These are phyloP conservation scores for Lepiota venenata DNA, from an alignment of 768 basidiomycete species.

Conservation along the genomic window DNA sequence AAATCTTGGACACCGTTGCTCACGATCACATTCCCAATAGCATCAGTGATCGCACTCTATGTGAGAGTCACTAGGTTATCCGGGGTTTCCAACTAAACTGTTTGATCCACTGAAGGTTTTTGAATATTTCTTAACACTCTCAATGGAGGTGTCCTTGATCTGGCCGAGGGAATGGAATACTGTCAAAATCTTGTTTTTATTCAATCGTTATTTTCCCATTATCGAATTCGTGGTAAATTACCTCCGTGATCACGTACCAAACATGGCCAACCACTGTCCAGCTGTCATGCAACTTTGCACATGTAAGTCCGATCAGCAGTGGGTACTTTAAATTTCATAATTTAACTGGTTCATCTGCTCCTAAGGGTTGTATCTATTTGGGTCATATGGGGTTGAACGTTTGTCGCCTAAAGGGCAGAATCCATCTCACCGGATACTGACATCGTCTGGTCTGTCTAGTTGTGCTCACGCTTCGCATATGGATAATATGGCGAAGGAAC, in stretches of 20 bases:
- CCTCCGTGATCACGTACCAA: background rate
- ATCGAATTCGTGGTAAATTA: conserved; percentile 13
- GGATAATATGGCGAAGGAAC: background rate
- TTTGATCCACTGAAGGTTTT: background rate
- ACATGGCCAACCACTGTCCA: background rate
- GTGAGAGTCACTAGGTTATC: no score
- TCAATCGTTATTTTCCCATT: conserved; percentile 22
- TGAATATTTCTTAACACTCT: conserved; percentile 10
- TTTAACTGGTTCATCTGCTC: no score
- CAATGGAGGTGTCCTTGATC: conserved; percentile 16
- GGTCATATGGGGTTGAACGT: background rate
- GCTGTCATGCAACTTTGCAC: background rate
- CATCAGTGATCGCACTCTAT: no score
- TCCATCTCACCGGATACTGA: no score
- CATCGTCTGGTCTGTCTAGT: no score
- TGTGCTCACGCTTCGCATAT: background rate
- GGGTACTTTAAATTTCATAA: no score
- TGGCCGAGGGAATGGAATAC: conserved; percentile 20
- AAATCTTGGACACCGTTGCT: no score
- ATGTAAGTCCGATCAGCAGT: background rate
- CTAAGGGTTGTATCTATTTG: background rate
- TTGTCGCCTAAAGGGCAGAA: no score
- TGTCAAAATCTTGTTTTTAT: conserved; percentile 22
- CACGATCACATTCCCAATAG: no score
- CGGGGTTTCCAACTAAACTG: no score